Evolutionary conservation across 2,329 filamentous ascomycete genomes (phyloP).

Genomic region (Meredithiella fracta): DNA sequence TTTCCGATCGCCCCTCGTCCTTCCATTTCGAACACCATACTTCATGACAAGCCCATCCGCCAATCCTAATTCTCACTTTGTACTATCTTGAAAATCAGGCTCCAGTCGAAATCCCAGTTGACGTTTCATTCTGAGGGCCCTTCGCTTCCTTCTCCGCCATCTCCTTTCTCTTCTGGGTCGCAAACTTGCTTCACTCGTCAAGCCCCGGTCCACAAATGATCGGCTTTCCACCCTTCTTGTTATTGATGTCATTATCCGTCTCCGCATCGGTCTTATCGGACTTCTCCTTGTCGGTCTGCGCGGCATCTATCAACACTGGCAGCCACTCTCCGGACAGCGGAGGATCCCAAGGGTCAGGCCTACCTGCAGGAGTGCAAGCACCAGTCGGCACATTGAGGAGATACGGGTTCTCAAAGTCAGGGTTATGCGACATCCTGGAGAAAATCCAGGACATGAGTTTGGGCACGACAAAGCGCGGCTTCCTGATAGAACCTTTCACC

Average conservation of each 20-base stretch:
- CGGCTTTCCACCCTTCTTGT: neutral
- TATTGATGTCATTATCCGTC: too few species aligned
- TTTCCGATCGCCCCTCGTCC: too few species aligned
- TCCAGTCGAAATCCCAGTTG: too few species aligned
- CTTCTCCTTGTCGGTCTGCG: neutral
- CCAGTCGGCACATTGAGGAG: neutral
- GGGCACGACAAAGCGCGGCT: slow-evolving; percentile 40
- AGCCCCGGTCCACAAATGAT: neutral
- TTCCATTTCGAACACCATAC: too few species aligned
- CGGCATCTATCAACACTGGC: neutral
- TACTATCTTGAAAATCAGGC: too few species aligned
- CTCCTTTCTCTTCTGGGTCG: neutral
- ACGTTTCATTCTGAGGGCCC: neutral
- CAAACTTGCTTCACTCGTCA: slow-evolving; percentile 1
- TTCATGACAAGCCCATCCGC: too few species aligned
- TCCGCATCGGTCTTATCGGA: too few species aligned
- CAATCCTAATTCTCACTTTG: too few species aligned
- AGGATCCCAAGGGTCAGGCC: neutral
- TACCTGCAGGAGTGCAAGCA: neutral
- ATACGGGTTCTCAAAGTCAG: slow-evolving; percentile 26
- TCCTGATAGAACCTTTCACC: slow-evolving; percentile 45
- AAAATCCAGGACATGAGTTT: slow-evolving; percentile 42
- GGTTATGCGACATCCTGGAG: slow-evolving; percentile 37
- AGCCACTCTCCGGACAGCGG: neutral
- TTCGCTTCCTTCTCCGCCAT: neutral